Percentiles rank a stretch among this genome's conserved stretches.
Evolutionary conservation across 805 yeast species (phyloP).

Genomic region (Hermanozyma aechmeae): DNA sequence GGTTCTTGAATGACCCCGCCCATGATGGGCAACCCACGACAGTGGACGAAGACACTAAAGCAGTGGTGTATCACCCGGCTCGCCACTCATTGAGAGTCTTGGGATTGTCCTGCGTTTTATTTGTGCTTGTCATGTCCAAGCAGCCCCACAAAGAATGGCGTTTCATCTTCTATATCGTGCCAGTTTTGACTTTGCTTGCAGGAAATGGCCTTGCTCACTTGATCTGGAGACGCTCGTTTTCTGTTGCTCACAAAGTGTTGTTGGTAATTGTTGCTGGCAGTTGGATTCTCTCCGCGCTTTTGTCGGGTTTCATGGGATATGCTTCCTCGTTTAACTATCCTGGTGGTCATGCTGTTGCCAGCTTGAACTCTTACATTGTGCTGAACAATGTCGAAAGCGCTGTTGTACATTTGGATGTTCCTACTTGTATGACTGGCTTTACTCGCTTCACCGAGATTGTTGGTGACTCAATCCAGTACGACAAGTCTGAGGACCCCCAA

Average conservation of each 20-base stretch:
- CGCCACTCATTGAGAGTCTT: conserved; percentile 7
- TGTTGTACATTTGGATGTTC: conserved; percentile 65
- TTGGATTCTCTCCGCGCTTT: conserved; percentile 17
- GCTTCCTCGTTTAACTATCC: conserved; percentile 77
- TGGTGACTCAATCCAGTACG: conserved; percentile 37
- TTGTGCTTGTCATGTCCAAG: conserved; percentile 45
- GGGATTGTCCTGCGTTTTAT: neutral
- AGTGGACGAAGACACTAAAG: conserved; percentile 3
- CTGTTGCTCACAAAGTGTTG: conserved; percentile 18
- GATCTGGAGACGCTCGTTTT: conserved; percentile 9
- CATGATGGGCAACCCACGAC: conserved; percentile 16
- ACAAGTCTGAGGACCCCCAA: conserved; percentile 56
- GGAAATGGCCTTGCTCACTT: conserved; percentile 46
- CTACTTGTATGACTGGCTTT: conserved; percentile 83
- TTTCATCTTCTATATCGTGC: conserved; percentile 69
- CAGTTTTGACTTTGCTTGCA: conserved; percentile 55
- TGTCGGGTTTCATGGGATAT: conserved; percentile 45
- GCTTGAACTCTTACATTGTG: conserved; percentile 38
- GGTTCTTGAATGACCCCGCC: conserved; percentile 37
- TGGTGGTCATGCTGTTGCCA: conserved; percentile 67
- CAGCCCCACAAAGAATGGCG: conserved; percentile 96
- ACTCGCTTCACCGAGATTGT: conserved; percentile 64
- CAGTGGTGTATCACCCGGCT: conserved; percentile 21
- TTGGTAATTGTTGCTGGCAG: conserved; percentile 10
- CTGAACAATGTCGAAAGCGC: conserved; percentile 7